Base-by-base conservation (phyloP, 2,329 filamentous ascomycete genomes). In the Aureobasidium sp. region DNA sequence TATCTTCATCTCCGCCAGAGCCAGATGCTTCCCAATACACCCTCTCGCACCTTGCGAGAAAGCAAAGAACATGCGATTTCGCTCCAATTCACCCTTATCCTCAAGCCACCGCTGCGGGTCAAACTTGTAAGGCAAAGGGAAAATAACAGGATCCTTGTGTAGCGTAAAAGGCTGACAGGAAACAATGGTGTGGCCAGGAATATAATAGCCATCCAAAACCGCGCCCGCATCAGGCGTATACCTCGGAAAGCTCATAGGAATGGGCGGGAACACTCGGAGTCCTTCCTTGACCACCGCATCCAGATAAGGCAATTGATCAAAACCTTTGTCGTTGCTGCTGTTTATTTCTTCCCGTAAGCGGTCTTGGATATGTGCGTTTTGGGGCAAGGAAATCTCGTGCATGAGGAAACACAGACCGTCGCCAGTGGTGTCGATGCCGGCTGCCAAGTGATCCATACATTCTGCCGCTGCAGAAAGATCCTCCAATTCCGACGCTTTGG, bases 391-490 rank as follows among this genome's bases (percentile, higher is more conserved):
- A 2, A 90, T 77, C 69, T 88, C 82, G 81, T 86, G 87, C 83
- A 90, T 86, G 14, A 89, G 76, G 68, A 89, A 89, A 68, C 85
- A 88, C 0, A 89, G 76, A 0, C 80, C 85, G 66, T 89, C 87
- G 17, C 86, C 86, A 0, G 87, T 89, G 0, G 87, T 89, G 67
- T 89, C 87, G 64, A 89, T 88, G 0, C 87, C 87, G 0, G 87
- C 87, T 0, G 82, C 84, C 83, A 89, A 85, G 70, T 89, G 87
- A 67, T 89, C 87, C 62, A 87, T 81, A 67, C 84, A 87, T 72
- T 90, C 87, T 22, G 86, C 64, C 2, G 64, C 42, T 12, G 64
- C 57, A 34, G 52, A 56, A 4, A 62, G 22, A 3, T 48, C 42
- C 8, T 63, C 58, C 6, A 65, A 27, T 3, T 63, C 64, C 14